These are phyloP conservation scores for Ophiostoma tasmaniense DNA, from an alignment of 2,329 filamentous ascomycete genomes.

Conservation along the genomic window DNA sequence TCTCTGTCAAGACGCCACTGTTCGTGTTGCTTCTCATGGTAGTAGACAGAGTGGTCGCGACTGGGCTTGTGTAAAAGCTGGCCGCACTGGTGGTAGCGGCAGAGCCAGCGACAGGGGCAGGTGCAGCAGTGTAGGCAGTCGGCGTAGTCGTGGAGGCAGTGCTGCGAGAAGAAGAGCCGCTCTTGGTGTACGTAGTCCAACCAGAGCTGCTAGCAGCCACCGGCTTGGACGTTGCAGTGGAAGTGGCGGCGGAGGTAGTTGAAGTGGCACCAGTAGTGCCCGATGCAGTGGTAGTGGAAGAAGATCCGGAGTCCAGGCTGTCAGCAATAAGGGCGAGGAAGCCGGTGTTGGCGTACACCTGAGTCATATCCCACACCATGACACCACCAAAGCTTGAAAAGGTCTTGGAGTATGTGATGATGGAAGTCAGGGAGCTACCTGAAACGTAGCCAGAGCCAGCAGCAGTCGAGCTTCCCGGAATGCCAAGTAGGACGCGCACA, in stretches of 20 bases:
- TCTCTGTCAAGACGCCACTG: background rate
- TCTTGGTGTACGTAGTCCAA: background rate
- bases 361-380: slow-evolving; percentile 62
- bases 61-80: background rate
- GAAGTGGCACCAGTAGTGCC: background rate
- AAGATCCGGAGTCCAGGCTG: slow-evolving; percentile 23
- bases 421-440: slow-evolving; percentile 36
- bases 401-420: slow-evolving; percentile 45
- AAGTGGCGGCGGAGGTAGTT: no score
- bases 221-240: background rate
- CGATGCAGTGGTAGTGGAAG: background rate
- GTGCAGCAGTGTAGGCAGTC: background rate
- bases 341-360: slow-evolving; percentile 49
- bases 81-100: background rate
- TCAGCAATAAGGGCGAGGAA: slow-evolving; percentile 41
- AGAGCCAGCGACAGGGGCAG: background rate
- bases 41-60: background rate
- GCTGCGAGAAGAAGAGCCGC: background rate
- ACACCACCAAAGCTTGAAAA: slow-evolving; percentile 57
- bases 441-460: slow-evolving; percentile 49
- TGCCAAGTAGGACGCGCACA: slow-evolving; percentile 54
- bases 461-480: slow-evolving; percentile 43
- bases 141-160: background rate
- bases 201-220: background rate
- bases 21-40: background rate